Percentiles rank a stretch among this genome's conserved stretches.
Conservation (phyloP, 2,329 filamentous ascomycete species). For the Fusarium devonianum region DNA sequence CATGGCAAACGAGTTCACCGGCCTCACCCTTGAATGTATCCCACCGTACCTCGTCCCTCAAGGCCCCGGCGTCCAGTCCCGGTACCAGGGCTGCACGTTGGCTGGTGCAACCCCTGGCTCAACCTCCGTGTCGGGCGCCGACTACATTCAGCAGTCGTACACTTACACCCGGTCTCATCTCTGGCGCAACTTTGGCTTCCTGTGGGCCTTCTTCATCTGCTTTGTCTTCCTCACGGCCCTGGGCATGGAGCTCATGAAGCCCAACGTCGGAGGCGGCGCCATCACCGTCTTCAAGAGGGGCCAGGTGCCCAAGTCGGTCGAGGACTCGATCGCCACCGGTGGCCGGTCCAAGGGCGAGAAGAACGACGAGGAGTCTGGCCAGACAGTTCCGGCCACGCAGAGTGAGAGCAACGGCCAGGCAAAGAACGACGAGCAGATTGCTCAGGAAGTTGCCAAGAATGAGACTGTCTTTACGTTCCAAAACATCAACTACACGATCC, state of each 20-base stretch:
- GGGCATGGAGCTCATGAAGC: conserved; percentile 71
- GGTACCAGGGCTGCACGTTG: conserved; percentile 63
- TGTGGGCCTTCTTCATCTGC: conserved; percentile 77
- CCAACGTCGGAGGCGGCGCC: conserved; percentile 64
- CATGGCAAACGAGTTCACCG: conserved; percentile 68
- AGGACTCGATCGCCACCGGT: conserved; percentile 63
- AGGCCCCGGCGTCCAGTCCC: conserved; percentile 40
- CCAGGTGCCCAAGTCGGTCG: conserved; percentile 65
- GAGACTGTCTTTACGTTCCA: conserved; percentile 65
- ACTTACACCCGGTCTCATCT: conserved; percentile 64
- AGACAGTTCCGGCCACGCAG: conserved; percentile 37
- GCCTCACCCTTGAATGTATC: conserved; percentile 64
- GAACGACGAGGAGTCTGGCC: conserved; percentile 59
- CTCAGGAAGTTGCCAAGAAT: conserved; percentile 63
- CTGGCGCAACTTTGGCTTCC: conserved; percentile 80
- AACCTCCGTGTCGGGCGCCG: conserved; percentile 58
- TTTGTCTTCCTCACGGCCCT: conserved; percentile 77
- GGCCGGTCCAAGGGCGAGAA: conserved; percentile 47
- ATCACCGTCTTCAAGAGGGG: conserved; percentile 70
- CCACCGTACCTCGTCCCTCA: conserved; percentile 65
- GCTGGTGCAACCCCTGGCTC: conserved; percentile 55
- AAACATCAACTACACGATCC: conserved; percentile 58
- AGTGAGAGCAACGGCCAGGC: conserved; percentile 34
- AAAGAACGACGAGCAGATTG: conserved; percentile 38
- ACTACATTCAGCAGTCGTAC: conserved; percentile 62